phyloP scores from a whole-genome alignment of 805 yeast species.

The Clavispora phyllophila region DNA sequence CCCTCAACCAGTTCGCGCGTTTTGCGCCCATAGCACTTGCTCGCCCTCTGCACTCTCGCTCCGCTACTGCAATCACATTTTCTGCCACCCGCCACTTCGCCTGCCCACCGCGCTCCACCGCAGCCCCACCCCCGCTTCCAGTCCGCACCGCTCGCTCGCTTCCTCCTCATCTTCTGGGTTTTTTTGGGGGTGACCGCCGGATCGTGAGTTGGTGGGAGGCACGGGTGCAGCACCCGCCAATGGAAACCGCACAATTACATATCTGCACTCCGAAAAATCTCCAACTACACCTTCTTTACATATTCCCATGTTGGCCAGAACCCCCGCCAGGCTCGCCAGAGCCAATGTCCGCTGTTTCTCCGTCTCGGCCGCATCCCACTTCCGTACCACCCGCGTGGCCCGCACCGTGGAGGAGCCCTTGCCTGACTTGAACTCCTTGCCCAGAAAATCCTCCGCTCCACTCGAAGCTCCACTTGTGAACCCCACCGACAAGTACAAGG shows the following conservation, averaged over 20 bases:
- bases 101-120: too few species aligned
- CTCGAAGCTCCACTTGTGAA: slow-evolving; percentile 52
- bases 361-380: slow-evolving; percentile 2
- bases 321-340: slow-evolving; percentile 9
- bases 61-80: too few species aligned
- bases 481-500: slow-evolving; percentile 72
- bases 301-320: slow-evolving; percentile 12
- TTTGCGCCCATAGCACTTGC: too few species aligned
- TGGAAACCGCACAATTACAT: slow-evolving; percentile 13
- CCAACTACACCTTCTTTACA: slow-evolving; percentile 5
- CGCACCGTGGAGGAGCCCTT: slow-evolving; percentile 23
- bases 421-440: slow-evolving; percentile 31
- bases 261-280: slow-evolving; percentile 10
- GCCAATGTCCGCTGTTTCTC: neutral
- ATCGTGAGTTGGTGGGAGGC: neutral
- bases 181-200: too few species aligned
- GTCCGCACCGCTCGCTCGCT: neutral
- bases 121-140: too few species aligned
- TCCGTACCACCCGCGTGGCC: slow-evolving; percentile 1
- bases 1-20: too few species aligned
- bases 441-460: slow-evolving; percentile 32
- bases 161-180: too few species aligned
- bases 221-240: slow-evolving; percentile 7
- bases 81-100: too few species aligned
- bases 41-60: too few species aligned